Evolutionary conservation across 1,284 basidiomycete species (phyloP), one percentile per base, ranked within the genome.

Genomic region (Melampsora larici-populina): DNA sequence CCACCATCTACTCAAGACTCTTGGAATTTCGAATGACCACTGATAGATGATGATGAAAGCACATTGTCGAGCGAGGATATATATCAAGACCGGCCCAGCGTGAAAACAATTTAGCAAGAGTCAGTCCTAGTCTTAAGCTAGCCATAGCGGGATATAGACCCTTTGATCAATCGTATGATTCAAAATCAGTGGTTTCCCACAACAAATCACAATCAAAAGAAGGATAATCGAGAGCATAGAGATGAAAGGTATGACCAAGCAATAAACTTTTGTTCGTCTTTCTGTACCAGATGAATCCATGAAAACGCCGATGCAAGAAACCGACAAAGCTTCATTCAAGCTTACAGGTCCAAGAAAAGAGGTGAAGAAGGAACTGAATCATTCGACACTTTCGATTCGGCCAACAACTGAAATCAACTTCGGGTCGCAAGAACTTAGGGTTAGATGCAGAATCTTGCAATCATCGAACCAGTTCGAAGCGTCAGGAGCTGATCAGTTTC

Each of bases 41-140:
- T 9, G n/a, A 24, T 58, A 17, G 29, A 58, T 58, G 55, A 58
- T 46, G 55, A 58, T 29, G 29, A 29, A 24, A 29, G 55, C 55
- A 58, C 55, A 58, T 58, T 24, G n/a, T 29, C n/a, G 55, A 58
- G 55, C 29, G n/a, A 58, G 55, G 55, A 58, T 58, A 58, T 58
- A 24, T 58, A 58, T 58, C 55, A 58, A 58, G 55, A 58, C 55
- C 55, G 9, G 9, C 29, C 43, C 43, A 46, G 43, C 55, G 29
- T n/a, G 29, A 58, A 24, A n/a, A 58, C n/a, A 58, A n/a, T 58
- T 58, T 58, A 58, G 55, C 29, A 24, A 29, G 29, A 58, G 55
- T 58, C 55, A n/a, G 21, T 58, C 55, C 43, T n/a, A 58, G 55
- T 58, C 55, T 58, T 29, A 29, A 29, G n/a, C 55, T 24, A 58